phyloP scores from a whole-genome alignment of 2,329 filamentous ascomycete species.

The Fusarium brevicatenulatum region DNA sequence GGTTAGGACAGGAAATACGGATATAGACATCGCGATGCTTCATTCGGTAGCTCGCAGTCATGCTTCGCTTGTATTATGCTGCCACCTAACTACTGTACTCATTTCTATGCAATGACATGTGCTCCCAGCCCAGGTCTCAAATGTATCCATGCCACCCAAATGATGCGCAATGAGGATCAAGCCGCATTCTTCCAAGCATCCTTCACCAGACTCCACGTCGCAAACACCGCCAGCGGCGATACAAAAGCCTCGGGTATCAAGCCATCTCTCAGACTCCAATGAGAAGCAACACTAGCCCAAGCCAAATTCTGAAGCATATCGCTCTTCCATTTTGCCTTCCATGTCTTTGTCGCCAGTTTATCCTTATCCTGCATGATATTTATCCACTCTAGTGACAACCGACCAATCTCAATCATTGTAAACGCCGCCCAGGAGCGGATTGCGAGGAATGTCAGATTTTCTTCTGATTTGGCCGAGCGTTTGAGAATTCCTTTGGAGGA shows the following conservation, averaged over 20 bases:
- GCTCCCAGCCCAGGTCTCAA: background rate
- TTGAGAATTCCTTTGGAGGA: background rate
- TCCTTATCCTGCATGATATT: background rate
- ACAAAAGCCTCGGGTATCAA: slow-evolving; percentile 9
- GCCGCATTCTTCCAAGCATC: background rate
- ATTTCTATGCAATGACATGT: background rate
- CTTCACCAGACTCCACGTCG: slow-evolving; percentile 5
- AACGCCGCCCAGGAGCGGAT: slow-evolving; percentile 10
- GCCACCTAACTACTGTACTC: background rate
- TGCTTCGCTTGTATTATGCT: background rate
- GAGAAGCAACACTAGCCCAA: background rate
- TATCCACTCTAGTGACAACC: background rate
- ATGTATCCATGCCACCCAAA: background rate
- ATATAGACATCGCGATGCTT: background rate
- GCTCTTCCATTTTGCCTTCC: background rate
- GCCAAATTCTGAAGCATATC: slow-evolving; percentile 12
- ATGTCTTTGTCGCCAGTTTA: background rate
- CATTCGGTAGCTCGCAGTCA: background rate
- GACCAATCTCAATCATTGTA: background rate
- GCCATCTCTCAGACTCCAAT: slow-evolving; percentile 2
- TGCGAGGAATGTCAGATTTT: background rate
- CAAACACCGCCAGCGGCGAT: slow-evolving; percentile 6
- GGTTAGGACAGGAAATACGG: background rate
- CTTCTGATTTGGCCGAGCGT: background rate
- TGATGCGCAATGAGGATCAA: background rate